Evolutionary conservation across 2,329 filamentous ascomycete species (phyloP).

Genomic region (Diaporthe citriasiana): DNA sequence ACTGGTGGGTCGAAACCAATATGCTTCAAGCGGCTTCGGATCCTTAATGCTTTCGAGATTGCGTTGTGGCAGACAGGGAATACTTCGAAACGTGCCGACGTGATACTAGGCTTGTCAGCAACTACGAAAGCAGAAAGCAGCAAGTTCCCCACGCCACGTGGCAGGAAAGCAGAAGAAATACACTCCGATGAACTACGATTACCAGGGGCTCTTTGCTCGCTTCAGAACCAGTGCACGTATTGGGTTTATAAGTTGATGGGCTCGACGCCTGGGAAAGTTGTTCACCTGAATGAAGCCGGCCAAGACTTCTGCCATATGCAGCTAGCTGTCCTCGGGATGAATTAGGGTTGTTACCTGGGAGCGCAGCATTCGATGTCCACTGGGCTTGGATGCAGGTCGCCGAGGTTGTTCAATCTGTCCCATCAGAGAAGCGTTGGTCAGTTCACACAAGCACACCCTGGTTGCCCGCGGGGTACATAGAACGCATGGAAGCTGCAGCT

Average conservation of each 20-base stretch:
- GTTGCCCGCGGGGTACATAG: conserved; percentile 35
- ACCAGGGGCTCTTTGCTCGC: neutral
- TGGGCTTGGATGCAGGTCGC: conserved; percentile 25
- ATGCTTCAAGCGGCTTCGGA: conserved; percentile 23
- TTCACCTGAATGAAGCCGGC: neutral
- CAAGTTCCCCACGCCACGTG: conserved; percentile 25
- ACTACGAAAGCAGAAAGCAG: conserved; percentile 4
- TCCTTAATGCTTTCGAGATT: conserved; percentile 28
- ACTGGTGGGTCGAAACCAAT: conserved; percentile 25
- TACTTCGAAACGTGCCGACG: conserved; percentile 31
- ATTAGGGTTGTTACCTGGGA: neutral
- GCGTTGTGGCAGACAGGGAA: conserved; percentile 20
- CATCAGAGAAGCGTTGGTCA: conserved; percentile 25
- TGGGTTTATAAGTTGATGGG: neutral
- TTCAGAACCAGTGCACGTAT: neutral
- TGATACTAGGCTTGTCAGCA: conserved; percentile 14
- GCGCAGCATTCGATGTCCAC: conserved; percentile 6
- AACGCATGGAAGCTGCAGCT: conserved; percentile 31
- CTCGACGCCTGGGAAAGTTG: neutral
- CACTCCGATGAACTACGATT: neutral
- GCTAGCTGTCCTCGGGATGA: neutral
- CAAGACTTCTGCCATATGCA: conserved; percentile 4
- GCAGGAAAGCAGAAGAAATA: neutral
- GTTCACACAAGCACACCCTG: conserved; percentile 34
- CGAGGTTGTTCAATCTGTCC: conserved; percentile 23